These are phyloP conservation scores for Pulicaria dysenterica DNA, from an alignment of 129 eudicot genomes.

Conservation along the genomic window DNA sequence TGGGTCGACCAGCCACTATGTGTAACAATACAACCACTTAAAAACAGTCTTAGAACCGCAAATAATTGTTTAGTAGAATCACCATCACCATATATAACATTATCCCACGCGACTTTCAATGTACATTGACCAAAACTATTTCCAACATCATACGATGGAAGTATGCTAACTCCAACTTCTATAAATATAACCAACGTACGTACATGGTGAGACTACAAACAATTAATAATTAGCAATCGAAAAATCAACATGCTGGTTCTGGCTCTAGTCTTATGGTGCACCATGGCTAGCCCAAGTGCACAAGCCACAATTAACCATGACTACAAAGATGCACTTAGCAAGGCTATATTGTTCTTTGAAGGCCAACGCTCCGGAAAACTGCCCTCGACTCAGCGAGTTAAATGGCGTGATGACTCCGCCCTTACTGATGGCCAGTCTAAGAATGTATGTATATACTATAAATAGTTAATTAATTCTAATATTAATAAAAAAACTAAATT, in stretches of 20 bases:
- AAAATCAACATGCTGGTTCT: not conserved
- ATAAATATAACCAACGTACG: too few relatives aligned
- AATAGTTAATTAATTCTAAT: too few relatives aligned
- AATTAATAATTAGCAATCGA: slow-evolving; percentile 2
- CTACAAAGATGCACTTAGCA: slow-evolving; percentile 54
- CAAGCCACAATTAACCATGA: slow-evolving; percentile 20
- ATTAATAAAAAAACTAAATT: too few relatives aligned
- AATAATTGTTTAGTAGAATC: too few relatives aligned
- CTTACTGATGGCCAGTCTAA: slow-evolving; percentile 55
- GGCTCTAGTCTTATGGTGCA: slow-evolving; percentile 31
- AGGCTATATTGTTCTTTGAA: slow-evolving; percentile 76
- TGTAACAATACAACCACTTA: too few relatives aligned
- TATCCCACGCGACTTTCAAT: too few relatives aligned
- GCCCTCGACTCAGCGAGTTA: slow-evolving; percentile 60
- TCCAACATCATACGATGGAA: too few relatives aligned
- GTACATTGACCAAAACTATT: too few relatives aligned
- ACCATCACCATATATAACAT: too few relatives aligned
- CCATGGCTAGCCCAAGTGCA: slow-evolving; percentile 18
- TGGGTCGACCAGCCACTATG: too few relatives aligned
- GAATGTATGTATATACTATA: slow-evolving; percentile 34
- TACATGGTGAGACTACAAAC: not conserved
- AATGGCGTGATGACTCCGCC: slow-evolving; percentile 72
- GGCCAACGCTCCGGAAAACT: slow-evolving; percentile 78
- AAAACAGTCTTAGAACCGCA: too few relatives aligned
- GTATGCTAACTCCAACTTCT: too few relatives aligned